Evolutionary conservation across 352 stramenopile species (phyloP), one percentile per base, ranked within the genome.

Genomic region (Thalassiosira livingstoniorum): DNA sequence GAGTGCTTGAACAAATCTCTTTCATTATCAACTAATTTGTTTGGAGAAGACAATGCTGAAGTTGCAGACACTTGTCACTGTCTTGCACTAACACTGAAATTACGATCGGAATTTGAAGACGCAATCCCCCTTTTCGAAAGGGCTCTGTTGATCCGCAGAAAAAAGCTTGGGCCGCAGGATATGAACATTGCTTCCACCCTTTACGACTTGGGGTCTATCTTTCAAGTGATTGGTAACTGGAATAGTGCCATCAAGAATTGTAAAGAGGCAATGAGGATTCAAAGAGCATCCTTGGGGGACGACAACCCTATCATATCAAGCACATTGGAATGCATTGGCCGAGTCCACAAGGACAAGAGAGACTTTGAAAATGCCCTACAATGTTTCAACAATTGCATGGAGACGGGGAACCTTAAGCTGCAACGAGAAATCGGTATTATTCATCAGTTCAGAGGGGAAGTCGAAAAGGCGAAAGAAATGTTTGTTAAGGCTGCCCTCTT

Each of bases 181-280:
- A 62, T 86, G 11, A 83, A 83, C 39, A 82, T 85, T 66, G 84
- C 80, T 53, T 90, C 80, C 27, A 75, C 84, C 42, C 55, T 84
- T 13, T 86, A 83, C 61, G 81, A 85, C 32, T 75, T 90, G 43
- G 80, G 72, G 0, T 15, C 47, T 7, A 43, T 91, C 43, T 65
- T 73, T 25, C 82, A 87, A 73, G 77, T 72, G 47, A 89, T 63
- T 78, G 85, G 85, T 2, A 68, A 62, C n/a, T 91, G 82, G 82
- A 86, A 61, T 72, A 86, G 57, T 78, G 73, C 85, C 11, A 82
- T 87, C 57, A 89, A 86, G 78, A 68, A 89, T 69, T 82, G 66
- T 51, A 87, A 89, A 63, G 82, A 91, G 61, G 85, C 85, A 72
- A 43, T 91, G n/a, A 77, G 57, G 78, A 83, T 87, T n/a, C 81